phyloP scores from a whole-genome alignment of 2,329 filamentous ascomycete species.

The Botrytis elliptica region DNA sequence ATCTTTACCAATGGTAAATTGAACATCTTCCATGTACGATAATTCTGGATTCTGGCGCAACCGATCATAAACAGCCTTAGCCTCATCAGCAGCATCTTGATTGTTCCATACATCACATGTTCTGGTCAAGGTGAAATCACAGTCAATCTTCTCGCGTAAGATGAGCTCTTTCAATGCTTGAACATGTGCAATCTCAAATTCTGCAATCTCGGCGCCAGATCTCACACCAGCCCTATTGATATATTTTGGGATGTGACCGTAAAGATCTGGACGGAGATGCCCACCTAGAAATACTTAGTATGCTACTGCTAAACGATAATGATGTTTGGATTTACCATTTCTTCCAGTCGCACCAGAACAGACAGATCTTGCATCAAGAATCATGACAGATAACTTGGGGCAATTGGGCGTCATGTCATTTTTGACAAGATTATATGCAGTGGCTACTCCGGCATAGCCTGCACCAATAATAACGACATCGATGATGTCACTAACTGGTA shows the following conservation, averaged over 20 bases:
- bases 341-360: conserved; percentile 78
- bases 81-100: background rate
- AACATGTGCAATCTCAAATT: conserved; percentile 44
- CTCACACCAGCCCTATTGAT: background rate
- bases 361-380: conserved; percentile 75
- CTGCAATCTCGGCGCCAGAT: conserved; percentile 25
- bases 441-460: conserved; percentile 26
- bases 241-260: conserved; percentile 19
- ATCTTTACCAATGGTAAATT: background rate
- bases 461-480: conserved; percentile 31
- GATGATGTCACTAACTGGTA: conserved; percentile 19
- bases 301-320: background rate
- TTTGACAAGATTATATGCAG: conserved; percentile 36
- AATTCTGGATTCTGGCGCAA: background rate
- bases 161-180: conserved; percentile 41
- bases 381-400: conserved; percentile 50
- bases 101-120: conserved; percentile 19
- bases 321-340: conserved; percentile 42
- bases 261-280: conserved; percentile 16
- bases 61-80: conserved; percentile 9
- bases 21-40: conserved; percentile 16
- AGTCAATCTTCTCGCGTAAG: conserved; percentile 43
- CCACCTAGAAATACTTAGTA: background rate
- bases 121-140: conserved; percentile 43
- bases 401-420: conserved; percentile 42